These are phyloP conservation scores for Atractiella rhizophila DNA, from an alignment of 768 basidiomycete genomes.

Conservation along the genomic window DNA sequence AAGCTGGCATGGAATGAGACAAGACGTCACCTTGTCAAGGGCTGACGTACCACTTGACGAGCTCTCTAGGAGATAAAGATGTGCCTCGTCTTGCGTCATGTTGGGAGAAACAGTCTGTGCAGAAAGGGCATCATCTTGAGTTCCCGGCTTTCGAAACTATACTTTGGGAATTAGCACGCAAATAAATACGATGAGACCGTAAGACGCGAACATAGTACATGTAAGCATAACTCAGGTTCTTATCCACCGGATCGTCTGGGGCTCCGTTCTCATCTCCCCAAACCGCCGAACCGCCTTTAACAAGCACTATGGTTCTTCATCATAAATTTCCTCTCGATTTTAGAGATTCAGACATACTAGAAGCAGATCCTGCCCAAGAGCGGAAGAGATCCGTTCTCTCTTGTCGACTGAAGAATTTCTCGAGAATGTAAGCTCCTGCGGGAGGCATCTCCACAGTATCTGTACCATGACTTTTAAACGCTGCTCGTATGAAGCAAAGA, in stretches of 20 bases:
- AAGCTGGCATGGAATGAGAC: background rate
- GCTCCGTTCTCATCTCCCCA: conserved; percentile 41
- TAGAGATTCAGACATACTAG: background rate
- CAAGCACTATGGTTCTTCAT: conserved; percentile 10
- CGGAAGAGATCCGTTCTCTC: conserved; percentile 76
- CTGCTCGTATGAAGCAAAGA: background rate
- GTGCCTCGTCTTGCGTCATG: conserved; percentile 52
- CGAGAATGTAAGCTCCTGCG: conserved; percentile 33
- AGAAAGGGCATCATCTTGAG: conserved; percentile 5
- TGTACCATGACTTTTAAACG: background rate
- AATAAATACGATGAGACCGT: background rate
- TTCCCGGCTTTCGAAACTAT: no score
- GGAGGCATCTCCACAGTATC: conserved; percentile 37
- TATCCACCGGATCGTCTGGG: conserved; percentile 46
- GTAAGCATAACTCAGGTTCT: conserved; percentile 10
- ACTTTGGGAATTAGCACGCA: no score
- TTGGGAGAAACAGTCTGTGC: conserved; percentile 26
- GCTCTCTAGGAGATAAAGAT: conserved; percentile 53
- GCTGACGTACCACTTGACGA: conserved; percentile 31
- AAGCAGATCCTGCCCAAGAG: conserved; percentile 70
- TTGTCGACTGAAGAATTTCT: conserved; percentile 62
- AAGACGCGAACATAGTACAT: background rate
- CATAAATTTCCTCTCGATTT: no score
- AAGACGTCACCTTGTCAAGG: background rate
- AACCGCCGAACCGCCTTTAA: conserved; percentile 14